Evolutionary conservation across 176 grass and related monocot genomes (phyloP), one percentile per base, ranked within the genome.

Genomic region (Zizania latifolia): DNA sequence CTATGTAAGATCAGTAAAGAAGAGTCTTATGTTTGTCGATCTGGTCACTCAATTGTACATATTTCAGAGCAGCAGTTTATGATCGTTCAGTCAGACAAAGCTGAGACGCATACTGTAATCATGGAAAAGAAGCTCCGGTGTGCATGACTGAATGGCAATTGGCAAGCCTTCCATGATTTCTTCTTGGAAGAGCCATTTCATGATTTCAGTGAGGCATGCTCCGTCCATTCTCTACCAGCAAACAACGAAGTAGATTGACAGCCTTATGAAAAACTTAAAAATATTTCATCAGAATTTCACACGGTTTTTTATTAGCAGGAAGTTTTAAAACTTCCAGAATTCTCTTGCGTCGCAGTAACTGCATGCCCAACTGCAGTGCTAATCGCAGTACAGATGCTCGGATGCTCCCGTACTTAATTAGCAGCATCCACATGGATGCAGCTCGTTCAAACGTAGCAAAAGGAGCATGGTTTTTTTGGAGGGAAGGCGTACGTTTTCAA

Each of bases 131-230:
- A 80, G 13, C 62, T 37, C 29, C 1, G 30, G 19, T 51, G n/a
- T 19, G 38, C 6, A 34, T n/a, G 60, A 60, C 16, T 32, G 29
- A 70, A 17, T 11, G 37, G 36, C n/a, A n/a, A n/a, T n/a, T n/a
- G n/a, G n/a, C 59, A 65, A 65, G 57, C 6, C 60, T 31, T 2
- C 38, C 57, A 70, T 81, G 57, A 81, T 70, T 55, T 56, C 43
- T 27, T n/a, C 5, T 12, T 2, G 10, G 38, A 43, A 73, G 43
- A 4, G 55, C 26, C 70, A 19, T 45, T 59, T 50, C 79, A 46
- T 28, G 79, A 27, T 78, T n/a, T 78, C 66, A 59, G 38, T 38
- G 40, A 60, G 19, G n/a, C 66, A 10, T 19, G 57, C 56, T 71
- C 29, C 40, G 4, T 45, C 34, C 23, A 38, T 5, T 15, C 77